phyloP scores from a whole-genome alignment of 768 basidiomycete genomes.

The Podaxis carcinomalis region DNA sequence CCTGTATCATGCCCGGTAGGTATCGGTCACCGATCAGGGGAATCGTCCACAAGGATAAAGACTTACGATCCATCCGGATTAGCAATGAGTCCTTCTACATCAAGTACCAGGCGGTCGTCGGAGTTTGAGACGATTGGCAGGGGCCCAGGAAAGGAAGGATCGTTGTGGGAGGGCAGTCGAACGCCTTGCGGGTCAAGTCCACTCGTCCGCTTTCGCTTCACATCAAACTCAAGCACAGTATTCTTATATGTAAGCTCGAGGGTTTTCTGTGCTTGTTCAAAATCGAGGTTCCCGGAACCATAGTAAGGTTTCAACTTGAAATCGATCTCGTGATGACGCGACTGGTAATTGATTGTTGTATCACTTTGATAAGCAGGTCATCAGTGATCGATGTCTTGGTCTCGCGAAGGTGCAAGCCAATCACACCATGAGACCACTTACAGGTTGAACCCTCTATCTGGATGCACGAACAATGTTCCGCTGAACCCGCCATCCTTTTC shows the following conservation, averaged over 20 bases:
- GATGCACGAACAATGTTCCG: constrained; percentile 51
- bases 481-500: constrained; percentile 33
- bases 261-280: constrained; percentile 46
- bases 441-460: constrained; percentile 61
- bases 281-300: constrained; percentile 37
- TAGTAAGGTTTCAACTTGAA: constrained; percentile 59
- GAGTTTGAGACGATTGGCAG: constrained; percentile 39
- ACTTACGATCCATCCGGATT: constrained; percentile 56
- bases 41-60: background rate
- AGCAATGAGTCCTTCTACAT: constrained; percentile 56
- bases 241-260: constrained; percentile 45
- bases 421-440: constrained; percentile 21
- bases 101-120: constrained; percentile 46
- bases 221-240: constrained; percentile 48
- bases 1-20: constrained; percentile 21
- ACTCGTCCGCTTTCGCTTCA: constrained; percentile 40
- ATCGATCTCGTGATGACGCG: constrained; percentile 56
- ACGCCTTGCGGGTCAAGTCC: constrained; percentile 53
- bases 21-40: background rate
- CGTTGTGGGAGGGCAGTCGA: constrained; percentile 32
- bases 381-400: background rate
- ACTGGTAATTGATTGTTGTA: constrained; percentile 55
- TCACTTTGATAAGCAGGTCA: constrained; percentile 21
- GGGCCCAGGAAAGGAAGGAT: constrained; percentile 30
- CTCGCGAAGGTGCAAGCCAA: background rate